Base-by-base conservation (phyloP, 495 filamentous ascomycete species). In the Penicillium paradoxum region DNA sequence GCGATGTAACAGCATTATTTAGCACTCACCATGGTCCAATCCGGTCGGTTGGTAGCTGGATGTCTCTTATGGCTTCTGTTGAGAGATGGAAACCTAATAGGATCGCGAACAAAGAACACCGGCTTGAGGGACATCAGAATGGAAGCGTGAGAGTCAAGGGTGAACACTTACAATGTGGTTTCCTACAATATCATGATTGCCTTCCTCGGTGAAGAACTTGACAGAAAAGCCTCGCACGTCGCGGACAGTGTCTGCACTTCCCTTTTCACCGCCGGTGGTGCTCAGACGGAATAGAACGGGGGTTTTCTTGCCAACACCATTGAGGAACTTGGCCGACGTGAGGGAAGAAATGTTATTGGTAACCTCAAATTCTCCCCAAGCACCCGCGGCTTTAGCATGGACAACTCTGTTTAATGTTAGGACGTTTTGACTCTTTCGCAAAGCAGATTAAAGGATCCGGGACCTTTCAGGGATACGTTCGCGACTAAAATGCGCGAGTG, bases 151-250 rank as follows among this genome's bases (percentile, higher is more conserved):
- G 24, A 22, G 7, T 5, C 3, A n/a, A 32, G 32, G 18, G 8
- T 7, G 14, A 14, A 22, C 2, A 29, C 11, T 13, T 39, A 56
- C 49, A 27, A 75, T 79, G 63, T 83, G 77, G 59, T 83, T 81
- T 52, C 72, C 76, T 3, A 86, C 83, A 62, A 76, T 78, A 43
- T 89, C 87, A 71, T 78, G 84, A 53, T 89, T 88, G 4, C 86
- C 86, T 57, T 91, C 83, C 8, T 85, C 71, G 2, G 87, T 89
- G 57, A 83, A 86, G 70, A 90, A 83, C 66, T 88, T 88, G 62
- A 84, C 64, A 5, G 84, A 74, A 54, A 83, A 84, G 3, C 84
- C 85, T 45, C 81, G 67, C 18, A 82, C 77, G 61, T 88, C 84
- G 1, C 84, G 75, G 1, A 79, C 74, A 4, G 72, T 76, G 40